Evolutionary conservation across 176 grass and related monocot species (phyloP).

Genomic region (Aegilops longissima): DNA sequence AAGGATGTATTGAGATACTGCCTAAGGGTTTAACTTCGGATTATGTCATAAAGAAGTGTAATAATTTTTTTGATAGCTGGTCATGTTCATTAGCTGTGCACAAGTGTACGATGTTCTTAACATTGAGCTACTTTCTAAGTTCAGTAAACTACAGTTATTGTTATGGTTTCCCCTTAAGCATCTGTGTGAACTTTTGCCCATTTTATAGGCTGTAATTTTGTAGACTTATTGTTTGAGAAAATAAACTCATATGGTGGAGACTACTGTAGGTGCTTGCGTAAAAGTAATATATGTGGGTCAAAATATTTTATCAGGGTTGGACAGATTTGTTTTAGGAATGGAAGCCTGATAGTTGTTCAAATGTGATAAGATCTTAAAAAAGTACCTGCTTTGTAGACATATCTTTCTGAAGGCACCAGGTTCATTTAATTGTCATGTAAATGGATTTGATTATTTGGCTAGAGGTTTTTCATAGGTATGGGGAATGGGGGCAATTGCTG

Average conservation of each 20-base stretch:
- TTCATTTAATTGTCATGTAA: background rate
- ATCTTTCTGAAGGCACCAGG: background rate
- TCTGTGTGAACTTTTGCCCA: background rate
- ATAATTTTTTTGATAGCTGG: background rate
- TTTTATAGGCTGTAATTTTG: background rate
- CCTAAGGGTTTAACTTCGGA: background rate
- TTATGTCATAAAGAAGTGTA: background rate
- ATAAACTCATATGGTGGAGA: background rate
- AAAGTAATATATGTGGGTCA: background rate
- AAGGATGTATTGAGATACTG: background rate
- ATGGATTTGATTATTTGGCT: background rate
- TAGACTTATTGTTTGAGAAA: background rate
- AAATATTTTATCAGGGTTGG: background rate
- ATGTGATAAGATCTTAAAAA: background rate
- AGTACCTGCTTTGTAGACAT: background rate
- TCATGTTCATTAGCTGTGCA: conserved; percentile 7
- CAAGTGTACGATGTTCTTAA: conserved; percentile 8
- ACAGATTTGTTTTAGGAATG: background rate
- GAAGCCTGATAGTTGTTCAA: background rate
- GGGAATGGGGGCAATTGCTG: background rate
- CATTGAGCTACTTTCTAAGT: background rate
- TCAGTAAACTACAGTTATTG: background rate
- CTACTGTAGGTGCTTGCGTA: background rate
- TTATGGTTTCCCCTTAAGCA: background rate
- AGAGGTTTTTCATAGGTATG: background rate